These are phyloP conservation scores for Ogataea zsoltii DNA, from an alignment of 805 yeast species.

Conservation along the genomic window DNA sequence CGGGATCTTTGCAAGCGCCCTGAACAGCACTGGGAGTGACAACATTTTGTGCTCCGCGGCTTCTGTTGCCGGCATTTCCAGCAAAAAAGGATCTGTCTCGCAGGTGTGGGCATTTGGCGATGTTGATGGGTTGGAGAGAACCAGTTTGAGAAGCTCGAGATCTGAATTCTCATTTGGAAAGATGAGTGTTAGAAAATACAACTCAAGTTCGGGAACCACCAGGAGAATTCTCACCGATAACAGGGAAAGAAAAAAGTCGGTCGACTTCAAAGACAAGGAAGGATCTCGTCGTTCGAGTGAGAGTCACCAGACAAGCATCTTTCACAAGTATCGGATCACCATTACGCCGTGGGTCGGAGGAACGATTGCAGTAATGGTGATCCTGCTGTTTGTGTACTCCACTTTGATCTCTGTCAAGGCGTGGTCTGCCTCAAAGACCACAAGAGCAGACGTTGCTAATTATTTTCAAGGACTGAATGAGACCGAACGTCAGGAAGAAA, in stretches of 20 bases:
- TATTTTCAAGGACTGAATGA: conserved; percentile 16
- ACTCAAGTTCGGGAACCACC: conserved; percentile 8
- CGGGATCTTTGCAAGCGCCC: neutral
- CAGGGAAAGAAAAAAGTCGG: conserved; percentile 18
- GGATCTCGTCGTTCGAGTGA: neutral
- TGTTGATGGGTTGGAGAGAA: conserved; percentile 18
- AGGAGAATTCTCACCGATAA: conserved; percentile 7
- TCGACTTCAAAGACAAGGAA: conserved; percentile 15
- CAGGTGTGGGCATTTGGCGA: conserved; percentile 23
- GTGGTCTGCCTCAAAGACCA: conserved; percentile 10
- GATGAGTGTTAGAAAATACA: conserved; percentile 16
- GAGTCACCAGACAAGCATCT: neutral
- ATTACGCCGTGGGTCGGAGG: conserved; percentile 16
- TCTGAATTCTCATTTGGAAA: conserved; percentile 21
- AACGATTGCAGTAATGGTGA: conserved; percentile 5
- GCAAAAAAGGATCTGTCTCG: conserved; percentile 22
- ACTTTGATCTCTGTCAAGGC: conserved; percentile 16
- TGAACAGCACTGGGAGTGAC: conserved; percentile 10
- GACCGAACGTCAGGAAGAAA: conserved; percentile 8
- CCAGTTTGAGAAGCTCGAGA: conserved; percentile 19
- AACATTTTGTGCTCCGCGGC: conserved; percentile 16
- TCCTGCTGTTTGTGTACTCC: conserved; percentile 15
- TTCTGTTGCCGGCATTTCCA: conserved; percentile 21
- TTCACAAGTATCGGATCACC: conserved; percentile 5
- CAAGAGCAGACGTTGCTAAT: conserved; percentile 11